Evolutionary conservation across 1,284 basidiomycete genomes (phyloP).

Genomic region (Omphalotus olearius): DNA sequence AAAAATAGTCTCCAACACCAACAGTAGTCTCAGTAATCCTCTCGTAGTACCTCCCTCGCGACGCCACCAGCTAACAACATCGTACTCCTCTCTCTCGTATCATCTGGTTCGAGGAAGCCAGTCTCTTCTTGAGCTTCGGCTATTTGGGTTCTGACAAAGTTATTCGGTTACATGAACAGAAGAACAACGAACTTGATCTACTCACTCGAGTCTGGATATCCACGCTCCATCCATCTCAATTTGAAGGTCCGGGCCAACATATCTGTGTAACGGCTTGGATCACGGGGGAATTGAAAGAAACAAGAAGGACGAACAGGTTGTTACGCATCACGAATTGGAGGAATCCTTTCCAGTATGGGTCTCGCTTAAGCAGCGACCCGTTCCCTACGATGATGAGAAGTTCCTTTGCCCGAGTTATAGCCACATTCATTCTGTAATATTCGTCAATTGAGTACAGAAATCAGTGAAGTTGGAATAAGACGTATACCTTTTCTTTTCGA

Average conservation of each 20-base stretch:
- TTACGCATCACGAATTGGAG: conserved; percentile 40
- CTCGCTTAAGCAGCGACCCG: conserved; percentile 31
- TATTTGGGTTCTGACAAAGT: conserved; percentile 11
- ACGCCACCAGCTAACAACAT: conserved; percentile 32
- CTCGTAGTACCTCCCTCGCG: conserved; percentile 34
- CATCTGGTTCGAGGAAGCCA: conserved; percentile 16
- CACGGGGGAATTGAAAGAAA: not conserved
- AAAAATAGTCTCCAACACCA: too few species aligned
- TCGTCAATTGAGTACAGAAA: not conserved
- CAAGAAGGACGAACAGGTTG: conserved; percentile 28
- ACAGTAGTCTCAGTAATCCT: conserved; percentile 12
- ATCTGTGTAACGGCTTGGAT: conserved; percentile 23
- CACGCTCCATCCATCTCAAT: conserved; percentile 41
- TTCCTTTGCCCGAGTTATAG: conserved; percentile 44
- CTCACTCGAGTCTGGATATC: conserved; percentile 41
- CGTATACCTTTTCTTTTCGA: conserved; percentile 38
- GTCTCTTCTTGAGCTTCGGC: conserved; percentile 12
- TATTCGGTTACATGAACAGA: conserved; percentile 14
- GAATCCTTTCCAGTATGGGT: conserved; percentile 45
- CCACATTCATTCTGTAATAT: conserved; percentile 40
- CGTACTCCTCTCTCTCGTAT: conserved; percentile 28
- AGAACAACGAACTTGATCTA: conserved; percentile 11
- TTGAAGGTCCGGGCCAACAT: conserved; percentile 34
- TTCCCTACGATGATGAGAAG: conserved; percentile 42
- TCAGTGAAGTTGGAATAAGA: not conserved